Conservation (phyloP, 306 rosid species). For the Pyrus betulifolia region DNA sequence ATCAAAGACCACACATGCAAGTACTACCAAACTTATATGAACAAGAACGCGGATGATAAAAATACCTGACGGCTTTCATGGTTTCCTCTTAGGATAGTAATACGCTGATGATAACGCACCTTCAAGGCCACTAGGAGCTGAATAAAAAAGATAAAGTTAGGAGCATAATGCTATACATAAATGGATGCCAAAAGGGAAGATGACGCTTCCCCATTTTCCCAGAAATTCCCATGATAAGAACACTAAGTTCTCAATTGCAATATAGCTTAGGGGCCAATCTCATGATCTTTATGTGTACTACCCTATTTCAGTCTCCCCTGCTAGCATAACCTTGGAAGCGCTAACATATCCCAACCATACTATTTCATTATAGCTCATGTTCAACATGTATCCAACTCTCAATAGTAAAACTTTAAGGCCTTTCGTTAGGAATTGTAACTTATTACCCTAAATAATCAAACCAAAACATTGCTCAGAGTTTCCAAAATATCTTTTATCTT, state of each 20-base stretch:
- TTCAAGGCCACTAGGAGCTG: conserved; percentile 97
- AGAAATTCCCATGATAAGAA: neutral
- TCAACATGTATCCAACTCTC: neutral
- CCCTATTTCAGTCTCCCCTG: neutral
- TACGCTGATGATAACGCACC: conserved; percentile 85
- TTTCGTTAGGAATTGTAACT: neutral
- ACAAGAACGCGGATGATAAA: neutral
- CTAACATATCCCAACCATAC: neutral
- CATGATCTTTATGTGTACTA: neutral
- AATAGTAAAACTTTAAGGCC: neutral
- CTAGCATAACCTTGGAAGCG: neutral
- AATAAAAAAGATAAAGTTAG: conserved; percentile 11
- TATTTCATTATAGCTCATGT: neutral
- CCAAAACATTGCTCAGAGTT: neutral
- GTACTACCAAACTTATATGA: neutral
- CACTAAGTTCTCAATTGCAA: neutral
- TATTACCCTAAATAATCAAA: neutral
- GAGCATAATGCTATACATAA: neutral
- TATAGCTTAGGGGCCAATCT: neutral
- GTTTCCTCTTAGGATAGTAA: conserved; percentile 93
- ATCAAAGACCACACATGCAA: conserved; percentile 10
- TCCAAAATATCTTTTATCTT: neutral
- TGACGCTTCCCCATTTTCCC: neutral
- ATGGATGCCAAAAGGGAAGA: neutral
- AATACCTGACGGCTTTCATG: conserved; percentile 98